Evolutionary conservation across 306 rosid genomes (phyloP), one percentile per base, ranked within the genome.

Genomic region (Prunus davidiana): DNA sequence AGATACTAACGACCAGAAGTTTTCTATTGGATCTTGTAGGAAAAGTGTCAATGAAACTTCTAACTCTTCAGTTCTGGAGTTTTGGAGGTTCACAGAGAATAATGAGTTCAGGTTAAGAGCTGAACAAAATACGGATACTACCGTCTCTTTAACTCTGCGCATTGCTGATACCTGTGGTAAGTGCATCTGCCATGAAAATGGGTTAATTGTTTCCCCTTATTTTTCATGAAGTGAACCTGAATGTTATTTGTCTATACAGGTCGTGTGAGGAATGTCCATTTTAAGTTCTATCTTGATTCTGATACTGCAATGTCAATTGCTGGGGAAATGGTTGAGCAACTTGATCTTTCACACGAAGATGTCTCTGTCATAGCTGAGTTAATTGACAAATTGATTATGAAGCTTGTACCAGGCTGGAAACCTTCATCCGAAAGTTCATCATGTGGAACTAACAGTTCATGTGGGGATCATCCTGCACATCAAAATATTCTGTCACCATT

Each of bases 291-390:
- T 80, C 85, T 85, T 4, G 82, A 86, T 55, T 80, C 91, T 20
- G 98, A 95, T 73, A 92, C 98, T 28, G 87, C 88, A 24, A 74
- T 86, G 72, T 85, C 97, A 74, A 84, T 94, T 76, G 93, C 97
- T 69, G 86, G 80, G 83, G 98, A 94, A 91, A 94, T 94, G 98
- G 98, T 89, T 61, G 96, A 90, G 77, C 88, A 89, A 55, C 91
- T 94, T 69, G 92, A 77, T 74, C 92, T 94, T 34, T 62, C 81
- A 20, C 70, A 67, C 20, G 95, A 85, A 71, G 91, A 94, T 41
- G 89, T 87, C 46, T 64, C 76, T 45, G 80, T 85, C 77, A 88
- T 89, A 74, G 92, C 95, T 8, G 92, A 88, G 88, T 79, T 94
- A 66, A 83, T 94, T 46, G 86, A 85, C 62, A 75, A 79, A 80